phyloP scores from a whole-genome alignment of 768 basidiomycete genomes.

The Collybiopsis luxurians region DNA sequence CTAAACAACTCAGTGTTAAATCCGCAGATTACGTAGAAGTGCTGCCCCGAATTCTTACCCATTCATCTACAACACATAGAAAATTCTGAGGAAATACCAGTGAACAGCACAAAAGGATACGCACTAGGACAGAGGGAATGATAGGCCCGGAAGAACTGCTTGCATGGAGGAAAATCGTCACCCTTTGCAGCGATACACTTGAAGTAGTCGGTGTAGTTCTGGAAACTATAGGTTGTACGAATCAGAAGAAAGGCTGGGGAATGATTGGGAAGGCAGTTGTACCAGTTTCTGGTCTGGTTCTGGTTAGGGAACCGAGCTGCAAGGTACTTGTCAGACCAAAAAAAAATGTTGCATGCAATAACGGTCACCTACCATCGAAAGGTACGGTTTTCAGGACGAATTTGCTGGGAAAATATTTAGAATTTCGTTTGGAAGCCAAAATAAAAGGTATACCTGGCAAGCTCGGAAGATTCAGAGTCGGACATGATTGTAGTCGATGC shows the following conservation, averaged over 20 bases:
- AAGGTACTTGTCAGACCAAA: slow-evolving; percentile 10
- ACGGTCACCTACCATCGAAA: slow-evolving; percentile 70
- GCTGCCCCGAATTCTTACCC: slow-evolving; percentile 50
- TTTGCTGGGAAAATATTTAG: slow-evolving; percentile 54
- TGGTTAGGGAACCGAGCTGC: slow-evolving; percentile 85
- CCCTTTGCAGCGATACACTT: slow-evolving; percentile 97
- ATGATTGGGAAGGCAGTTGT: slow-evolving; percentile 14
- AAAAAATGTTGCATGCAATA: background rate
- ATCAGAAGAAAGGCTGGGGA: background rate
- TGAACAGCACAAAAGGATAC: slow-evolving; percentile 29
- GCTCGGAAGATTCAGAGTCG: slow-evolving; percentile 42
- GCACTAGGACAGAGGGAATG: slow-evolving; percentile 96
- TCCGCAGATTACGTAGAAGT: slow-evolving; percentile 13
- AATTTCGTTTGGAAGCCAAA: slow-evolving; percentile 1
- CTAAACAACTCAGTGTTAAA: slow-evolving; percentile 36
- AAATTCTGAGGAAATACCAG: slow-evolving; percentile 8
- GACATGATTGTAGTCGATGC: too few species aligned
- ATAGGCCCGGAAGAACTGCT: slow-evolving; percentile 96
- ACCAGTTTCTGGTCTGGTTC: slow-evolving; percentile 98
- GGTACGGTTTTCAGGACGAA: slow-evolving; percentile 91
- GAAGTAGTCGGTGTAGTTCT: slow-evolving; percentile 99
- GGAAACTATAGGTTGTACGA: slow-evolving; percentile 53
- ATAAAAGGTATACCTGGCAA: slow-evolving; percentile 45
- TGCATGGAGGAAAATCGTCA: slow-evolving; percentile 97
- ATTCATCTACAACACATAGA: slow-evolving; percentile 64